phyloP scores from a whole-genome alignment of 305 asterid genomes.

The Lippia alba region DNA sequence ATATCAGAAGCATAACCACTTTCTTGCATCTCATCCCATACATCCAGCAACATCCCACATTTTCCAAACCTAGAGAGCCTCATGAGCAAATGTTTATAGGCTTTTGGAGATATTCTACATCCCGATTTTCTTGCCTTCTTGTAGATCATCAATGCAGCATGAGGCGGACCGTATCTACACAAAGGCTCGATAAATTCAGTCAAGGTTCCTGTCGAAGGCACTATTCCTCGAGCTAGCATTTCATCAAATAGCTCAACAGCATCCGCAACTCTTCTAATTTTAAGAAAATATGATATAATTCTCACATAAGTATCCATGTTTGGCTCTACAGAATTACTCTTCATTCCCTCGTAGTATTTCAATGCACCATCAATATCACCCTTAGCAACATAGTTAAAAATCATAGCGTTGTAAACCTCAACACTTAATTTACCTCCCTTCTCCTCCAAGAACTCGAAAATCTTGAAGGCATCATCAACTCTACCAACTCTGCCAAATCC shows the following conservation, averaged over 20 bases:
- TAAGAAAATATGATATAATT: constrained; percentile 60
- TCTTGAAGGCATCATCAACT: constrained; percentile 59
- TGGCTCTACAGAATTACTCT: constrained; percentile 54
- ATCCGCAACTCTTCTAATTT: constrained; percentile 77
- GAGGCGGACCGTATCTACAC: constrained; percentile 91
- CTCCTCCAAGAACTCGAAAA: constrained; percentile 64
- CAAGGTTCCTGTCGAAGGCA: constrained; percentile 68
- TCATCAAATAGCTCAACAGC: constrained; percentile 82
- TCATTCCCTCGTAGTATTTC: constrained; percentile 63
- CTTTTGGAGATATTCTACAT: constrained; percentile 62
- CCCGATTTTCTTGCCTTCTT: constrained; percentile 78
- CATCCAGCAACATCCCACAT: constrained; percentile 71
- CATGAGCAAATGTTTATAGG: constrained; percentile 77
- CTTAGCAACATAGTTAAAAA: constrained; percentile 55
- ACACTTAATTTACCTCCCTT: constrained; percentile 43
- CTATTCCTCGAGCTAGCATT: constrained; percentile 66
- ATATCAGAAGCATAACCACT: constrained; percentile 74
- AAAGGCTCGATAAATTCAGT: constrained; percentile 68
- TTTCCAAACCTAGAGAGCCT: constrained; percentile 85
- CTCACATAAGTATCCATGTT: constrained; percentile 65
- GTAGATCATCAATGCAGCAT: constrained; percentile 83
- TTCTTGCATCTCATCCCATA: constrained; percentile 87
- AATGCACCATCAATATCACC: constrained; percentile 63
- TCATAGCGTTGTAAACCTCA: constrained; percentile 77
- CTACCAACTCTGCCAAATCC: constrained; percentile 76